A percentile compares a stretch with the other conserved stretches of the same genome.
These are phyloP conservation scores for Tuber borchii DNA, from an alignment of 495 filamentous ascomycete species.

Conservation along the genomic window DNA sequence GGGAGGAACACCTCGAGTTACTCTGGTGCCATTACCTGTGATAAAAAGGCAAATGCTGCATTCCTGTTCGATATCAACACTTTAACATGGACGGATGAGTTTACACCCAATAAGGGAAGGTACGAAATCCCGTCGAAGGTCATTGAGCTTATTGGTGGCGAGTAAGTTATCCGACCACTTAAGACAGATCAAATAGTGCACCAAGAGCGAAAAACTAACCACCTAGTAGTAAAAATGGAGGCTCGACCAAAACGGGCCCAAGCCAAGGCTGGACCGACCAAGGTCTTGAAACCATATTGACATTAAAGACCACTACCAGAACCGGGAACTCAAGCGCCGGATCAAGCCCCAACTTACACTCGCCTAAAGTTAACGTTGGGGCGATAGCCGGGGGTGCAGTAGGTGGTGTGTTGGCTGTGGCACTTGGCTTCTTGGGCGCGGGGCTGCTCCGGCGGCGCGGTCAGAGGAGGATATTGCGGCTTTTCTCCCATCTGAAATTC, in stretches of 20 bases:
- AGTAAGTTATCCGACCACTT: background rate
- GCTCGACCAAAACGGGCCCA: background rate
- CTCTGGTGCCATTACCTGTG: background rate
- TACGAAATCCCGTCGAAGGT: background rate
- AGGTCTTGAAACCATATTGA: background rate
- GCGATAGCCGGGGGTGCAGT: background rate
- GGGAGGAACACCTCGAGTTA: conserved; percentile 6
- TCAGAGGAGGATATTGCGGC: background rate
- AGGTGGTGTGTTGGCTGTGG: background rate
- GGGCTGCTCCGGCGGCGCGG: background rate
- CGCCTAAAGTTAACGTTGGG: background rate
- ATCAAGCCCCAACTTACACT: background rate
- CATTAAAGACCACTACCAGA: background rate
- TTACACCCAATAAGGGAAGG: background rate
- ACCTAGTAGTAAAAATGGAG: background rate
- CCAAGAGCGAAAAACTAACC: background rate
- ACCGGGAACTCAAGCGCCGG: background rate
- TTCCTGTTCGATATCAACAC: conserved; percentile 19
- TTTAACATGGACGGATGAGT: conserved; percentile 8
- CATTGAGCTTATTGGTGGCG: background rate
- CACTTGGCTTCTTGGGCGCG: background rate
- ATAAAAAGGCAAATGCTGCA: conserved; percentile 3
- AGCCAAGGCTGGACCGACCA: background rate
- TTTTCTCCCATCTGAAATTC: background rate
- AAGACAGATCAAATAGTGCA: background rate